Percentiles rank a stretch among this genome's conserved stretches.
Evolutionary conservation across 1,139 yeast species (phyloP).

Genomic region (Zygosaccharomyces pseudobailii): DNA sequence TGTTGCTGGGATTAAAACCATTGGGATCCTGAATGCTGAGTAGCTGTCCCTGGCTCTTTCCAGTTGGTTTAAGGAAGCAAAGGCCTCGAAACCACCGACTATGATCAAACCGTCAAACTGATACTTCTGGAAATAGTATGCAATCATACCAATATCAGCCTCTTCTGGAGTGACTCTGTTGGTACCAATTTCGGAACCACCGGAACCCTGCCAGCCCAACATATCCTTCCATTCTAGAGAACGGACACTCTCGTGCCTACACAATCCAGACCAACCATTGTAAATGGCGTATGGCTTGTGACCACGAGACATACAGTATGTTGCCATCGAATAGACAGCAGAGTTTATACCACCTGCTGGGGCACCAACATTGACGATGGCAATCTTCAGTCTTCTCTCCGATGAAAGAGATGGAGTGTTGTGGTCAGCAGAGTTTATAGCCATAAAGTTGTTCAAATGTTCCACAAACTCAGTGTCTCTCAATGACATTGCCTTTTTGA

Average conservation of each 20-base stretch:
- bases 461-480: constrained; percentile 87
- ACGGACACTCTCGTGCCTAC: constrained; percentile 71
- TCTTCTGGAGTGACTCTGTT: constrained; percentile 79
- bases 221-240: constrained; percentile 81
- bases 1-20: constrained; percentile 91
- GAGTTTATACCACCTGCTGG: constrained; percentile 97
- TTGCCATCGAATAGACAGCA: constrained; percentile 85
- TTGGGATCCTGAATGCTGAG: constrained; percentile 90
- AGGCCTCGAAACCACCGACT: constrained; percentile 96
- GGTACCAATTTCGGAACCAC: constrained; percentile 95
- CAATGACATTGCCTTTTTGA: constrained; percentile 77
- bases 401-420: constrained; percentile 47
- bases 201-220: constrained; percentile 83
- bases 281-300: constrained; percentile 83
- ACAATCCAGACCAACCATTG: constrained; percentile 89
- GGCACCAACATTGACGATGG: constrained; percentile 89
- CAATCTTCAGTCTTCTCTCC: constrained; percentile 53
- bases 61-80: constrained; percentile 73
- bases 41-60: constrained; percentile 65
- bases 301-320: constrained; percentile 86
- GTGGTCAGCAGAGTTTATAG: constrained; percentile 68
- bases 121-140: constrained; percentile 83
- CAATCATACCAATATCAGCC: constrained; percentile 78
- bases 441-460: constrained; percentile 64
- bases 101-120: constrained; percentile 79